phyloP scores from a whole-genome alignment of 306 rosid genomes.

The Pachyrhizus erosus region DNA sequence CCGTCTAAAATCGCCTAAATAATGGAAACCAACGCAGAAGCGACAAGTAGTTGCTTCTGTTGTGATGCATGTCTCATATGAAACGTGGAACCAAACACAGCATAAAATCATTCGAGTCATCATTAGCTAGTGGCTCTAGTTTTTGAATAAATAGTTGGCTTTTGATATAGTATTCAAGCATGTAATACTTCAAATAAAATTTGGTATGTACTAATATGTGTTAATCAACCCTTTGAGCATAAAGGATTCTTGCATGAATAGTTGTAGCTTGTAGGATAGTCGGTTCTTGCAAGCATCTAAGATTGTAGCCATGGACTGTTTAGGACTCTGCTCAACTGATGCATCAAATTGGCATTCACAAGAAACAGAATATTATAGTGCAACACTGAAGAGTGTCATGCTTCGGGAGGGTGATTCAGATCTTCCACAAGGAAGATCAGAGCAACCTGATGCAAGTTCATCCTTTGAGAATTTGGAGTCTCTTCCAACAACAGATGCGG shows the following conservation, averaged over 20 bases:
- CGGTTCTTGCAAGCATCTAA: neutral
- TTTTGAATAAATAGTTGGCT: neutral
- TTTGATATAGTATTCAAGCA: neutral
- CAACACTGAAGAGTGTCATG: constrained; percentile 46
- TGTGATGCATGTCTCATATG: too few relatives aligned
- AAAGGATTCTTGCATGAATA: constrained; percentile 3
- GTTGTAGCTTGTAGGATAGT: neutral
- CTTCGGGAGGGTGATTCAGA: constrained; percentile 42
- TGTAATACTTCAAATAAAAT: neutral
- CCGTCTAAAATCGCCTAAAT: too few relatives aligned
- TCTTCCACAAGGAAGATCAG: constrained; percentile 32
- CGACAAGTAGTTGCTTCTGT: too few relatives aligned
- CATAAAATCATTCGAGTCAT: neutral
- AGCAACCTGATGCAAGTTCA: constrained; percentile 35
- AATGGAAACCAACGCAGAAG: too few relatives aligned
- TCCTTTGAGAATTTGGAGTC: constrained; percentile 45
- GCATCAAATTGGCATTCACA: constrained; percentile 40
- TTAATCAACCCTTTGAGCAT: neutral
- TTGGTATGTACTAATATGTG: neutral
- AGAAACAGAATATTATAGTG: constrained; percentile 51
- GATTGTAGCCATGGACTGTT: neutral
- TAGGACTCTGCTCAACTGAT: constrained; percentile 46
- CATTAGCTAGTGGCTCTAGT: neutral
- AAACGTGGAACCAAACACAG: too few relatives aligned
- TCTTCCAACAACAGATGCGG: constrained; percentile 42